Conservation (phyloP, 345 rosid species). For the Aethionema arabicum region DNA sequence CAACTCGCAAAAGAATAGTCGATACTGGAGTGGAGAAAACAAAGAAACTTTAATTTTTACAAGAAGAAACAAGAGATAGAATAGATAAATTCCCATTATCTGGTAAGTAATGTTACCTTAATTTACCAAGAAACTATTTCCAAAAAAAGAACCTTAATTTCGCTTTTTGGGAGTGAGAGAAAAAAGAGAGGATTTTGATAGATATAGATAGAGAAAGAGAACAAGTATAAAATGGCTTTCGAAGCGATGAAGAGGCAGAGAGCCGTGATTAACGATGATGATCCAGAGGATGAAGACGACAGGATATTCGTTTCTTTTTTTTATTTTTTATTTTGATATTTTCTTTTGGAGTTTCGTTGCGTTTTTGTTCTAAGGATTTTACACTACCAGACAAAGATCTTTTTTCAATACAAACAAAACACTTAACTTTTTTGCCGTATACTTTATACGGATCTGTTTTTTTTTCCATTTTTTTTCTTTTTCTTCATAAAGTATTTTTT, state of each 20-base stretch:
- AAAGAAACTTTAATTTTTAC: background rate
- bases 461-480: background rate
- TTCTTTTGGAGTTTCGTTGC: background rate
- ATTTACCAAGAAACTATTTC: too few relatives aligned
- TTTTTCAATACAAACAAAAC: background rate
- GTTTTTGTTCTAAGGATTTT: conserved; percentile 6
- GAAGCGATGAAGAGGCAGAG: conserved; percentile 36
- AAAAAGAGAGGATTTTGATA: conserved; percentile 19
- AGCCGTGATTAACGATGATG: conserved; percentile 18
- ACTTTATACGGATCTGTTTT: conserved; percentile 31
- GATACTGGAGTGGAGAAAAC: background rate
- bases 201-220: conserved; percentile 14
- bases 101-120: too few relatives aligned
- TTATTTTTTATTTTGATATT: background rate
- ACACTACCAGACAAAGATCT: conserved; percentile 23
- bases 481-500: too few relatives aligned
- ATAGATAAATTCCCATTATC: background rate
- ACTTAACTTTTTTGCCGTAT: conserved; percentile 10
- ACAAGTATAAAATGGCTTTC: conserved; percentile 5
- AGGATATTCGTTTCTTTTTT: background rate
- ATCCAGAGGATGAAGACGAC: conserved; percentile 1
- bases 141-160: conserved; percentile 21
- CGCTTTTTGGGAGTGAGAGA: conserved; percentile 7
- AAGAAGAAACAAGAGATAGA: conserved; percentile 5
- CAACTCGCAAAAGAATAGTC: background rate